Percentiles rank a stretch among this genome's conserved stretches.
phyloP scores from a whole-genome alignment of 2,329 filamentous ascomycete genomes.

The Clonostachys chloroleuca region DNA sequence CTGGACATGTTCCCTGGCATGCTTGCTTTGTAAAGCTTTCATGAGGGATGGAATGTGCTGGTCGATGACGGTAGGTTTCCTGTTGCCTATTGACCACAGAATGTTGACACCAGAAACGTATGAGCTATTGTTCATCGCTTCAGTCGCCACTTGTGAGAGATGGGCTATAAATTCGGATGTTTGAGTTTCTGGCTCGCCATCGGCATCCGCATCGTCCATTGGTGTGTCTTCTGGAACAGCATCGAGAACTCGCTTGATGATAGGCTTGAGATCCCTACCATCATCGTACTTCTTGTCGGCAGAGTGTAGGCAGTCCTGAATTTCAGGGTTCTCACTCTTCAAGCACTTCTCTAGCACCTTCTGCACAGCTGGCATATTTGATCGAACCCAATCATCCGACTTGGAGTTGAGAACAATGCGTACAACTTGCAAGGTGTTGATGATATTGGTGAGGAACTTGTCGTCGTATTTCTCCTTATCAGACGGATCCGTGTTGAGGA shows the following conservation, averaged over 20 bases:
- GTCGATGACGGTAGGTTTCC: slow-evolving; percentile 83
- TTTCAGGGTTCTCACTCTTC: slow-evolving; percentile 82
- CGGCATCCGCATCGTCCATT: slow-evolving; percentile 75
- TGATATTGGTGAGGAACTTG: slow-evolving; percentile 79
- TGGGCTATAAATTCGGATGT: slow-evolving; percentile 85
- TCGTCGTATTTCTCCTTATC: slow-evolving; percentile 72
- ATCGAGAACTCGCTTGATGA: slow-evolving; percentile 78
- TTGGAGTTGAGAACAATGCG: slow-evolving; percentile 87
- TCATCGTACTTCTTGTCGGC: slow-evolving; percentile 67
- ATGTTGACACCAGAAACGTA: slow-evolving; percentile 89
- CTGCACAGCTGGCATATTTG: slow-evolving; percentile 72
- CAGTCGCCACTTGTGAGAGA: slow-evolving; percentile 80
- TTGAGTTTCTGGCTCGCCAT: slow-evolving; percentile 75
- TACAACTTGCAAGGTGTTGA: slow-evolving; percentile 91
- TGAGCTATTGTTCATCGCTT: slow-evolving; percentile 75
- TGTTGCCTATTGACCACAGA: slow-evolving; percentile 84
- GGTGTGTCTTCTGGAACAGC: slow-evolving; percentile 74
- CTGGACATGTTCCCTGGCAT: slow-evolving; percentile 89
- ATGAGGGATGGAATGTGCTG: slow-evolving; percentile 83
- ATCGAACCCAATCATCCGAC: slow-evolving; percentile 83
- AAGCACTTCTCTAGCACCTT: slow-evolving; percentile 87
- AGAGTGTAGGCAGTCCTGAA: slow-evolving; percentile 87
- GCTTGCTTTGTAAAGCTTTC: slow-evolving; percentile 87
- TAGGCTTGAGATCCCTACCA: slow-evolving; percentile 66
- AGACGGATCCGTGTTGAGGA: slow-evolving; percentile 52